These are phyloP conservation scores for Chlamydomonas sp. DNA, from an alignment of 139 green algal species.

Conservation along the genomic window DNA sequence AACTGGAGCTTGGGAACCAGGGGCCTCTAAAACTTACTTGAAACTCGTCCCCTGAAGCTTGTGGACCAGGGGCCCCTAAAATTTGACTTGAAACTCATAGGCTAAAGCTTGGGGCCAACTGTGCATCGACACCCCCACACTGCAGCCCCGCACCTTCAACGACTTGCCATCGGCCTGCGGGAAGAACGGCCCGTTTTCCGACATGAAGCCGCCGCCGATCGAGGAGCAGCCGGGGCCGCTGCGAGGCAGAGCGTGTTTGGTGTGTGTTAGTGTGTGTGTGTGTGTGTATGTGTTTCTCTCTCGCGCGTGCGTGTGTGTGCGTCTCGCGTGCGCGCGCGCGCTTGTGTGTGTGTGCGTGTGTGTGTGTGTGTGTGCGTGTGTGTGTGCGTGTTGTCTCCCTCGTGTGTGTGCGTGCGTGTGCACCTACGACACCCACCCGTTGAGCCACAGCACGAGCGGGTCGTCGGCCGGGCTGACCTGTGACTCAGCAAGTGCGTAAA, in stretches of 20 bases:
- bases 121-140: no score
- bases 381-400: background rate
- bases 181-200: conserved; percentile 75
- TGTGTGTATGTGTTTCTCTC: background rate
- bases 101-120: no score
- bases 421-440: conserved; percentile 42
- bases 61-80: no score
- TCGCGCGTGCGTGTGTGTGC: background rate
- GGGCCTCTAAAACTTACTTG: no score
- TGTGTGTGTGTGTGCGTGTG: background rate
- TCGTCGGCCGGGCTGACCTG: conserved; percentile 7
- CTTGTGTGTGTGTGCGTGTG: background rate
- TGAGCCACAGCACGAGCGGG: conserved; percentile 71
- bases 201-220: conserved; percentile 74
- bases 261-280: background rate
- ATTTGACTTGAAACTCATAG: no score
- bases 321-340: background rate
- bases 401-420: background rate
- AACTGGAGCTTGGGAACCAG: no score
- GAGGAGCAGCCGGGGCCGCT: conserved; percentile 78
- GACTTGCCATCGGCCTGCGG: conserved; percentile 30
- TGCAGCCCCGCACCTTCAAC: conserved; percentile 31
- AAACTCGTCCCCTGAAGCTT: no score
- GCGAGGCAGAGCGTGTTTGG: background rate
- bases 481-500: conserved; percentile 60